A percentile compares a stretch with the other conserved stretches of the same genome.
Evolutionary conservation across 2,329 filamentous ascomycete genomes (phyloP).

Genomic region (Trichoderma endophyticum): DNA sequence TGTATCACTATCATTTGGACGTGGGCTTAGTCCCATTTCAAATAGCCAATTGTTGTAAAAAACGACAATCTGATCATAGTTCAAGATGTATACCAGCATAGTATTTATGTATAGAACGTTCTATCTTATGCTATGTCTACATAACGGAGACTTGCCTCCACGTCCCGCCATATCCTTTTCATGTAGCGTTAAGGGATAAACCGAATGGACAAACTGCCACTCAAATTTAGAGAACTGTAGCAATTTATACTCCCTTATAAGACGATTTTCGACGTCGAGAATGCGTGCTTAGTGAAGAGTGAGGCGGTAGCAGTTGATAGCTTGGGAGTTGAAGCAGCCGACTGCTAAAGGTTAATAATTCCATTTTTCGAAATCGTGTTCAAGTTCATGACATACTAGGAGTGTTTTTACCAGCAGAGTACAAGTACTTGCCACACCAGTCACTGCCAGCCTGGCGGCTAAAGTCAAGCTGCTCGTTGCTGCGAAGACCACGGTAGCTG

Average conservation of each 20-base stretch:
- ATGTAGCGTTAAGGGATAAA: not conserved
- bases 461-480: conserved; percentile 23
- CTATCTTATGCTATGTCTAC: not conserved
- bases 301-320: conserved; percentile 29
- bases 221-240: not conserved
- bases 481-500: conserved; percentile 21
- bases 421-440: conserved; percentile 20
- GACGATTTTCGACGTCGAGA: not conserved
- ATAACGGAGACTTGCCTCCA: not conserved
- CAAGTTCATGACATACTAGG: not conserved
- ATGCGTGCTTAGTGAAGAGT: conserved; percentile 22
- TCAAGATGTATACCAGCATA: not conserved
- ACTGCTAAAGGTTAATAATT: not conserved
- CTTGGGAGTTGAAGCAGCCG: conserved; percentile 21
- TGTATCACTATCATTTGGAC: not conserved
- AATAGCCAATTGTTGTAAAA: not conserved
- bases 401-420: conserved; percentile 8
- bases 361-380: not conserved
- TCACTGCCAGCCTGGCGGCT: conserved; percentile 19
- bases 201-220: not conserved
- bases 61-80: not conserved
- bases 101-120: not conserved
- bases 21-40: fast-evolving
- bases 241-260: not conserved
- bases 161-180: not conserved